A percentile compares a stretch with the other conserved stretches of the same genome.
phyloP scores from a whole-genome alignment of 306 rosid species.

The Cucumis cinereus region DNA sequence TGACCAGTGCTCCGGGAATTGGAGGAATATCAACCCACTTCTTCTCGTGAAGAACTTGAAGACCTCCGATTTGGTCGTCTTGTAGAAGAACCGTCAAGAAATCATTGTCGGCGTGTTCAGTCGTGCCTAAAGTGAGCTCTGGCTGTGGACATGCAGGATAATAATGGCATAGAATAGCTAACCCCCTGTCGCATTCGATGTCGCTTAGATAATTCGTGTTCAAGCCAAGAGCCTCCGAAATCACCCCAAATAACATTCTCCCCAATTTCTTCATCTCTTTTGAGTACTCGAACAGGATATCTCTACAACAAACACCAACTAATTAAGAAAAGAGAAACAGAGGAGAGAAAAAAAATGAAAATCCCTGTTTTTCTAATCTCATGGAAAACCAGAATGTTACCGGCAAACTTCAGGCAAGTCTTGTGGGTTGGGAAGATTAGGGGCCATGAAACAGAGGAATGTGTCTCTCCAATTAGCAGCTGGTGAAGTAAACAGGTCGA shows the following conservation, averaged over 20 bases:
- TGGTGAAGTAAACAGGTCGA: conserved; percentile 14
- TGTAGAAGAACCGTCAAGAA: conserved; percentile 27
- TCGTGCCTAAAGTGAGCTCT: conserved; percentile 21
- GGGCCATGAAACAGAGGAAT: conserved; percentile 11
- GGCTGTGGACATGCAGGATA: conserved; percentile 35
- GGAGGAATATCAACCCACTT: conserved; percentile 24
- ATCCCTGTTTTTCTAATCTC: background rate
- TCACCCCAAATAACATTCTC: conserved; percentile 4
- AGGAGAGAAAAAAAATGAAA: no score
- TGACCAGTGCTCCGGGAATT: conserved; percentile 15
- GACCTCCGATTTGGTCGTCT: conserved; percentile 32
- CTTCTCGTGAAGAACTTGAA: conserved; percentile 15
- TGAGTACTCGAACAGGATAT: conserved; percentile 11
- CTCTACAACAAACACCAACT: conserved; percentile 7
- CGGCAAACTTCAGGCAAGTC: conserved; percentile 27
- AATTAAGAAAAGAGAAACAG: background rate
- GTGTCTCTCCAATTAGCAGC: conserved; percentile 39
- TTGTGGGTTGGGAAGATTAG: conserved; percentile 27
- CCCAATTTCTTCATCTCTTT: conserved; percentile 8
- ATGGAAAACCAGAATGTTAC: background rate
- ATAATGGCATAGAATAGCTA: conserved; percentile 9
- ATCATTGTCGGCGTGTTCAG: conserved; percentile 13
- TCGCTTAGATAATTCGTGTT: conserved; percentile 6
- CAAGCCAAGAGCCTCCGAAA: conserved; percentile 26
- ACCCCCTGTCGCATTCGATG: conserved; percentile 13